A percentile compares a stretch with the other conserved stretches of the same genome.
Evolutionary conservation across 768 basidiomycete genomes (phyloP).

Genomic region (Tylopilus cervinicoccineus): DNA sequence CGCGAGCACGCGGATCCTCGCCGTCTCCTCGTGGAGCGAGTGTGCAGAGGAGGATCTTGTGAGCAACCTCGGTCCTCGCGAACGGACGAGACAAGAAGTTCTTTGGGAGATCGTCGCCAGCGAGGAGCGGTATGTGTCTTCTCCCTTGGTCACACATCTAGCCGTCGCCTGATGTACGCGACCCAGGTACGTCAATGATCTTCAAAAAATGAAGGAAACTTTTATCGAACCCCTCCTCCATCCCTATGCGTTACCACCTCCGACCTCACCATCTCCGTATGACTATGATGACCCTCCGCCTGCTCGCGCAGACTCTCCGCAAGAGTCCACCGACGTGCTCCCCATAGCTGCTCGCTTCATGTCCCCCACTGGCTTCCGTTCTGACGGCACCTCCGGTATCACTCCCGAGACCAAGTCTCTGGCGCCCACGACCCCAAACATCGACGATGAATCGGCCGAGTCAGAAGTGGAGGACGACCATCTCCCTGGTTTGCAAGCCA

Average conservation of each 20-base stretch:
- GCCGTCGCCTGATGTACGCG: constrained; percentile 10
- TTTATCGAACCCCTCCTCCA: constrained; percentile 90
- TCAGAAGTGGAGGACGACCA: constrained; percentile 66
- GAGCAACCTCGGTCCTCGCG: constrained; percentile 86
- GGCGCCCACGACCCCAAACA: constrained; percentile 47
- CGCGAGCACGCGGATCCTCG: constrained; percentile 68
- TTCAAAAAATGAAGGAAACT: constrained; percentile 88
- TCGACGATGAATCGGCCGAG: constrained; percentile 71
- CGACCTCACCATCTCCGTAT: constrained; percentile 48
- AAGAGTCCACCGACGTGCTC: constrained; percentile 70
- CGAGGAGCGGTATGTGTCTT: constrained; percentile 73
- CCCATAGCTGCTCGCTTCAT: constrained; percentile 91
- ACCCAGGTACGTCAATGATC: constrained; percentile 84
- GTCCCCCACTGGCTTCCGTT: constrained; percentile 52
- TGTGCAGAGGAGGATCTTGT: constrained; percentile 93
- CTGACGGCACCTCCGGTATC: constrained; percentile 41
- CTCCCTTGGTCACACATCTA: constrained; percentile 10
- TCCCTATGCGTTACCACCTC: constrained; percentile 51
- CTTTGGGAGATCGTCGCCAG: constrained; percentile 95
- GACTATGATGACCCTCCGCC: constrained; percentile 56
- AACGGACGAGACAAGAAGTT: constrained; percentile 94
- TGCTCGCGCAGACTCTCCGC: constrained; percentile 56
- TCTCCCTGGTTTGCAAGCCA: constrained; percentile 28
- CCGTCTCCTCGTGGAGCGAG: constrained; percentile 87
- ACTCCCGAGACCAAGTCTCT: constrained; percentile 48